phyloP scores from a whole-genome alignment of 1,284 basidiomycete genomes.

The Leccinum pachyderme region DNA sequence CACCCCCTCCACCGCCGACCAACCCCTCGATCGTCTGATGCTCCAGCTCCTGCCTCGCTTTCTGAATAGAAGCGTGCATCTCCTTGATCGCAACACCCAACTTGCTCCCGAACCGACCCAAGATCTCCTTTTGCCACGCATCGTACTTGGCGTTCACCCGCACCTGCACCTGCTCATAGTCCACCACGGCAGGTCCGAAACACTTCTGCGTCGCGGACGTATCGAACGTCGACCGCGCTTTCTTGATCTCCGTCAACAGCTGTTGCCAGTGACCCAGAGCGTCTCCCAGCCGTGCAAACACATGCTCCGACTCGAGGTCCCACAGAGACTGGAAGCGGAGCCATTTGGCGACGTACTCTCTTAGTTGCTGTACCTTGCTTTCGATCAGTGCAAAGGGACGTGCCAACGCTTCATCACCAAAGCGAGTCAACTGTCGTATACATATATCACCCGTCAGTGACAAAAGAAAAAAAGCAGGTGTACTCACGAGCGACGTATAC shows the following conservation, averaged over 20 bases:
- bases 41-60: conserved; percentile 93
- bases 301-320: conserved; percentile 97
- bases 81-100: conserved; percentile 95
- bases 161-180: conserved; percentile 97
- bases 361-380: conserved; percentile 82
- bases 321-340: conserved; percentile 98
- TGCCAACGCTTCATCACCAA: conserved; percentile 73
- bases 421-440: conserved; percentile 64
- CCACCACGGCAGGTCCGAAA: conserved; percentile 86
- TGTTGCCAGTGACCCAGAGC: conserved; percentile 93
- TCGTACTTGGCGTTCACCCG: conserved; percentile 99
- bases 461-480: neutral
- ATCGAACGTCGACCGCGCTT: conserved; percentile 94
- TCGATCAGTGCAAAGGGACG: conserved; percentile 88
- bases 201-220: conserved; percentile 91
- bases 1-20: conserved; percentile 40
- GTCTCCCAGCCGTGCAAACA: conserved; percentile 95
- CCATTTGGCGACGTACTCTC: conserved; percentile 94
- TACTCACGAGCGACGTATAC: conserved; percentile 77
- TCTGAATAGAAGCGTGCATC: conserved; percentile 88
- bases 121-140: conserved; percentile 94
- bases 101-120: conserved; percentile 89
- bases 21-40: conserved; percentile 69
- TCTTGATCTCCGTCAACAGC: conserved; percentile 93
- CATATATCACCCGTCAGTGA: neutral